Evolutionary conservation across 208 protist species (phyloP), one percentile per base, ranked within the genome.

Genomic region (Trypanosoma mega): DNA sequence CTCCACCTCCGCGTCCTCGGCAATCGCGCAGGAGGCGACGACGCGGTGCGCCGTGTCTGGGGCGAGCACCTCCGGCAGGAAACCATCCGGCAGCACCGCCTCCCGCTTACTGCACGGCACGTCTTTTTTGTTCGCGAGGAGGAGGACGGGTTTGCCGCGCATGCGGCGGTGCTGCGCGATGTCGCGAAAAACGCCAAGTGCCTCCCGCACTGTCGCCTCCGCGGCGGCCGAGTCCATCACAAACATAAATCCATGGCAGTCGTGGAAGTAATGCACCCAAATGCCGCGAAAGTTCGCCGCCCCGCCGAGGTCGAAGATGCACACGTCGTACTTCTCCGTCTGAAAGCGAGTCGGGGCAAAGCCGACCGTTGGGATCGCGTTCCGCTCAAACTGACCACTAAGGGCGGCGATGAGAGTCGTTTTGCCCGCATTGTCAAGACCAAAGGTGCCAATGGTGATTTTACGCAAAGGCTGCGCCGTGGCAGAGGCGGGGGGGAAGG

Each of bases 111-210:
- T 75, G 5, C 80, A 85, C 14, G 75, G 61, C 20, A 99, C 65
- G 75, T 99, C 99, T 76, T 99, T 98, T 86, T 99, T 99, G 82
- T 99, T 99, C 20, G 98, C 97, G 31, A 99, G 95, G 30, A 99
- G 81, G 2, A 99, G 79, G 24, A 99, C 57, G n/a, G 98, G 97
- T 44, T 99, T 99, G 18, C 97, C 97, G 23, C 86, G 75, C 2
- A 99, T 74, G 49, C 97, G 90, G 69, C 90, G 82, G 68, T 98
- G 89, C 47, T 80, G 60, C 20, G 99, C 70, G 8, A 98, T 74
- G 21, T 85, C 61, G 23, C 71, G 56, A 47, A 97, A 71, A 21
- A 78, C 76, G 44, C 80, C 49, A 31, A 93, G 72, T 43, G 87
- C 82, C 65, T 92, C 84, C 45, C 59, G 31, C 59, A 94, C 45